Conservation (phyloP, 2,329 filamentous ascomycete genomes). For the Leptographium lundbergii region DNA sequence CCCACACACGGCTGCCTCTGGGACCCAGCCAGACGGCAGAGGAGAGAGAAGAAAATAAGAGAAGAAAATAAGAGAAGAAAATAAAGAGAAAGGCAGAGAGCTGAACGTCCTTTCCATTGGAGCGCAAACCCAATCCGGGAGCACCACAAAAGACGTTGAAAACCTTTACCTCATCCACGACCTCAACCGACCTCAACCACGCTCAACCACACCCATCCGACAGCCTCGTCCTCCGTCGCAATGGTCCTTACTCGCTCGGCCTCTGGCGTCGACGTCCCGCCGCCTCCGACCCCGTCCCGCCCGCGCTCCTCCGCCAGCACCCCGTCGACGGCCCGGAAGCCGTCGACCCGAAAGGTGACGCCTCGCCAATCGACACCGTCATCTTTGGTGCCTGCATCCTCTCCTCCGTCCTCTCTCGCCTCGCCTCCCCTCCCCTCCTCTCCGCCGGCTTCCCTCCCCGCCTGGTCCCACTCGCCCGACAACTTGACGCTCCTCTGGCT, state of each 20-base stretch:
- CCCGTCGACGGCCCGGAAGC: neutral
- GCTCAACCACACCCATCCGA: neutral
- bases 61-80: neutral
- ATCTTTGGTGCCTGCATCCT: neutral
- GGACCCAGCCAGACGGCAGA: neutral
- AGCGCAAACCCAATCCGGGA: no score
- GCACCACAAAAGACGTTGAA: no score
- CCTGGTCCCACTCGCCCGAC: slow-evolving; percentile 29
- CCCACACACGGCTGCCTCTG: neutral
- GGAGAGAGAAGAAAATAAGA: neutral
- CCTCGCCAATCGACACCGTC: neutral
- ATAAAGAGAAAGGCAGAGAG: neutral
- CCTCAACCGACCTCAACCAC: no score
- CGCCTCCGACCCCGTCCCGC: slow-evolving; percentile 6
- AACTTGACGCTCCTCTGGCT: slow-evolving; percentile 53
- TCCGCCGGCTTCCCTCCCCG: slow-evolving; percentile 1
- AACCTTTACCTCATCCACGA: no score
- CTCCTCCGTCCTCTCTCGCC: neutral
- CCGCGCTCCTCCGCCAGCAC: slow-evolving; percentile 5
- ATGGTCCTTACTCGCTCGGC: slow-evolving; percentile 15
- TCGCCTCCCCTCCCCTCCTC: neutral
- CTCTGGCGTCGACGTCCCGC: slow-evolving; percentile 12
- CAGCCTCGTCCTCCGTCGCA: neutral
- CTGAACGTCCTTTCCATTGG: no score
- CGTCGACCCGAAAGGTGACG: slow-evolving; percentile 1